phyloP scores from a whole-genome alignment of 441 rosid species.

The Pelargonium citronellum region DNA sequence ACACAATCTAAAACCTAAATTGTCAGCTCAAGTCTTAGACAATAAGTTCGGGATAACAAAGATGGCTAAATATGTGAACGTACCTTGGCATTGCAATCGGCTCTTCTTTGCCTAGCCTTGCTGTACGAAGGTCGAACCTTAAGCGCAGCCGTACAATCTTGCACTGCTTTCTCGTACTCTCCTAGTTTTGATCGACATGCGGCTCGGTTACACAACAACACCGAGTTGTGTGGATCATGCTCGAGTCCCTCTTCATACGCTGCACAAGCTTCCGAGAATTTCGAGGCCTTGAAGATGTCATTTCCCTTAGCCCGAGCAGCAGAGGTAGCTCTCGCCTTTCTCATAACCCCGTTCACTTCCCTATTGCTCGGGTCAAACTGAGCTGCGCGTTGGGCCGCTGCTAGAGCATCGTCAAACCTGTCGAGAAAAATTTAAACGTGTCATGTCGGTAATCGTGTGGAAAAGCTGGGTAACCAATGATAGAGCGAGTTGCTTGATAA shows the following conservation, averaged over 20 bases:
- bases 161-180: constrained; percentile 56
- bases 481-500: no score
- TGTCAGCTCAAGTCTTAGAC: no score
- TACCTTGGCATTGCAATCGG: constrained; percentile 68
- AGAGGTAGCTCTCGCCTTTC: constrained; percentile 45
- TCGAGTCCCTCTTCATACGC: constrained; percentile 77
- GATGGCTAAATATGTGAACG: neutral
- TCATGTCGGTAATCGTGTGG: no score
- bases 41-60: no score
- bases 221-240: constrained; percentile 63
- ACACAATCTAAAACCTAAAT: no score
- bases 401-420: constrained; percentile 76
- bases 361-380: constrained; percentile 59
- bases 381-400: constrained; percentile 54
- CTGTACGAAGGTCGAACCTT: constrained; percentile 49
- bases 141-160: constrained; percentile 73
- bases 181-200: constrained; percentile 59
- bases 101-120: constrained; percentile 83
- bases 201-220: constrained; percentile 81
- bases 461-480: no score
- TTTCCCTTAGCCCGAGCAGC: constrained; percentile 67
- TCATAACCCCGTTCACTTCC: constrained; percentile 46
- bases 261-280: constrained; percentile 46
- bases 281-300: constrained; percentile 49
- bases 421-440: neutral